A percentile compares a stretch with the other conserved stretches of the same genome.
phyloP scores from a whole-genome alignment of 106 monocot species.

The Iris macrosiphon region DNA sequence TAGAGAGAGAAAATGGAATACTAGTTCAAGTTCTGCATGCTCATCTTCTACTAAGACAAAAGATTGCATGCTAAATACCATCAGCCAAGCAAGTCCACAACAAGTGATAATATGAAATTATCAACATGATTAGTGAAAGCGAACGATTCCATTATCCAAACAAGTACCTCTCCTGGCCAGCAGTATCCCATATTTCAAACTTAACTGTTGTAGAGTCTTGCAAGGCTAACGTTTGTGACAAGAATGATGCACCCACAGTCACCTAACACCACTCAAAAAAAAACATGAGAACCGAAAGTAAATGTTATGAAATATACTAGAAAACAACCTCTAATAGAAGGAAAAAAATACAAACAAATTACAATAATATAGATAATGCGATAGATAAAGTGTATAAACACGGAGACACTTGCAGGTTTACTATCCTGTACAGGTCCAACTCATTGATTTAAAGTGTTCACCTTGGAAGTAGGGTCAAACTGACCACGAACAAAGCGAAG shows the following conservation, averaged over 20 bases:
- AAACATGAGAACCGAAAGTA: slow-evolving; percentile 4
- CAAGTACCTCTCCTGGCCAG: slow-evolving; percentile 91
- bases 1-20: too few relatives aligned
- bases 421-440: background rate
- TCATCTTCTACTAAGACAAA: too few relatives aligned
- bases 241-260: slow-evolving; percentile 97
- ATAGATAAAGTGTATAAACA: too few relatives aligned
- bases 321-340: background rate
- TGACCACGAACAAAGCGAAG: slow-evolving; percentile 99
- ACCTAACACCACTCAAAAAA: slow-evolving; percentile 42
- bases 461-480: slow-evolving; percentile 99
- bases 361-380: too few relatives aligned
- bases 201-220: slow-evolving; percentile 91
- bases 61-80: too few relatives aligned
- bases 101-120: background rate
- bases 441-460: slow-evolving; percentile 17
- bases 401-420: too few relatives aligned
- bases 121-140: background rate
- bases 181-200: slow-evolving; percentile 99
- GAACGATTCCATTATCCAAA: background rate
- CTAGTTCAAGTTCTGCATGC: too few relatives aligned
- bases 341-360: too few relatives aligned
- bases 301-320: background rate
- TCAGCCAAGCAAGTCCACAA: too few relatives aligned
- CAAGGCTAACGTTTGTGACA: slow-evolving; percentile 94